Evolutionary conservation across 2,329 filamentous ascomycete genomes (phyloP), one percentile per base, ranked within the genome.

Genomic region (Neopestalotiopsis rosae): DNA sequence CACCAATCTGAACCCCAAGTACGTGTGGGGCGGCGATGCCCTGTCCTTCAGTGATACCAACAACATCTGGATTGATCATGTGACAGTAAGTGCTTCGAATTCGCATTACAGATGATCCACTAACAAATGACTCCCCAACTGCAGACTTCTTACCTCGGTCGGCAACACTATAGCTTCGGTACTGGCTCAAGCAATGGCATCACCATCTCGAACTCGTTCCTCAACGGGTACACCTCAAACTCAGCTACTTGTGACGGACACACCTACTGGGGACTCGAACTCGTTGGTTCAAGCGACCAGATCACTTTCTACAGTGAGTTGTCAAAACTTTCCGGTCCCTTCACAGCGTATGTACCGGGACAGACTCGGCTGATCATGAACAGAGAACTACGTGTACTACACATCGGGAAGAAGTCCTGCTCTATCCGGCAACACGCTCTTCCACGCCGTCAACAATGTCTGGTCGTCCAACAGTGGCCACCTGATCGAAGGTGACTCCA

Each of bases 21-120:
- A 87, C 72, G 85, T 89, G 72, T 88, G 87, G 87, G 87, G 87
- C 66, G 87, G 86, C 66, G 87, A 88, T 74, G 86, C 83, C 49
- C 86, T 89, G 9, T 38, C 30, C n/a, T 40, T 61, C 6, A 79
- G 86, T 68, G 79, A 81, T 58, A 76, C 81, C 14, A 83, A 85
- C 70, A 70, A 82, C 42, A 69, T 75, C 10, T 75, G 74, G 74
- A 74, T 75, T 32, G 73, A 75, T 38, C 74, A 75, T 61, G 69
- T 73, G 38, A 61, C 59, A 13, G 59, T 61, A 61, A 61, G 59
- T 17, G 5, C 17, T 7, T 13, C 30, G 34, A 38, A 10, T 9
- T 10, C 30, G 24, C 24, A 24, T 28, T 28, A 28, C 24, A 28
- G 24, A 20, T 14, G 30, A 17, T 20, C 24, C 3, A 32, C 24